These are phyloP conservation scores for Pichia heedii DNA, from an alignment of 805 yeast species.

Conservation along the genomic window DNA sequence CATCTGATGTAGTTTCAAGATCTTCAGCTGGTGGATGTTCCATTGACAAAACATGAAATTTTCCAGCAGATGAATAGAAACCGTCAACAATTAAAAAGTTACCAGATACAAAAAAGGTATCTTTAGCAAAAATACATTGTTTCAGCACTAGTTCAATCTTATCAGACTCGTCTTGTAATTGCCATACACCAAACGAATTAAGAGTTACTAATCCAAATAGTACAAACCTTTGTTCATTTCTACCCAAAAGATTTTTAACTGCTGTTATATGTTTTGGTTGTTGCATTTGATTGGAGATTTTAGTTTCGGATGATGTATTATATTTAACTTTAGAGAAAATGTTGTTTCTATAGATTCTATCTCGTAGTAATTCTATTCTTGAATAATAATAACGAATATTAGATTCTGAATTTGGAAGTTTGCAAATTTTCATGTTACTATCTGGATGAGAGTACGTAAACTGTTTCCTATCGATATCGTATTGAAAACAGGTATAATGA, in stretches of 20 bases:
- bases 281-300: slow-evolving; percentile 1
- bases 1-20: slow-evolving; percentile 55
- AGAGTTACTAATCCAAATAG: slow-evolving; percentile 67
- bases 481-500: slow-evolving; percentile 55
- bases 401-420: slow-evolving; percentile 2
- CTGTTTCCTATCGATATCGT: slow-evolving; percentile 54
- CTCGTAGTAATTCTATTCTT: slow-evolving; percentile 56
- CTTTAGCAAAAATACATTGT: slow-evolving; percentile 53
- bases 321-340: slow-evolving; percentile 7
- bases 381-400: slow-evolving; percentile 30
- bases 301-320: slow-evolving; percentile 3
- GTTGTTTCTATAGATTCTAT: slow-evolving; percentile 69
- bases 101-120: slow-evolving; percentile 64
- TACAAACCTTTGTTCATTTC: slow-evolving; percentile 68
- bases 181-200: slow-evolving; percentile 59
- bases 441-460: slow-evolving; percentile 33
- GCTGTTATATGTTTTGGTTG: slow-evolving; percentile 41
- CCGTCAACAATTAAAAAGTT: slow-evolving; percentile 80
- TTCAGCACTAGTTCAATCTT: slow-evolving; percentile 56
- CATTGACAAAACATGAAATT: slow-evolving; percentile 65
- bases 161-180: slow-evolving; percentile 76
- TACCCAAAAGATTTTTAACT: slow-evolving; percentile 78
- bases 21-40: slow-evolving; percentile 87
- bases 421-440: slow-evolving; percentile 1
- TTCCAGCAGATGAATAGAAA: slow-evolving; percentile 60